Evolutionary conservation across 805 yeast genomes (phyloP).

Genomic region (Huiozyma naganishii): DNA sequence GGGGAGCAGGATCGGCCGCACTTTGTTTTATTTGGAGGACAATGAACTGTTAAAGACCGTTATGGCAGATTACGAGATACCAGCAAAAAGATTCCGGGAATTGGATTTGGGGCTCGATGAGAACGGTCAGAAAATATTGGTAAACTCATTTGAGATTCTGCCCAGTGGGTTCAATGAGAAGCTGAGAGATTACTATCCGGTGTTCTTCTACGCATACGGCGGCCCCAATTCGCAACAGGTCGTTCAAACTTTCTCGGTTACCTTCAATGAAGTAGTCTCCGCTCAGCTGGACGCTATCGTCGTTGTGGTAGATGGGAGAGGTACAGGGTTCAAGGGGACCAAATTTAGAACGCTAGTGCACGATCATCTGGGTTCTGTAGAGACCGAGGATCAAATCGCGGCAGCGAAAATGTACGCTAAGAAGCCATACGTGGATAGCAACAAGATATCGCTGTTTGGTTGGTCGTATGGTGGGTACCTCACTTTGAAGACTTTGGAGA

Average conservation of each 20-base stretch:
- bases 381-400: conserved; percentile 74
- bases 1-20: conserved; percentile 19
- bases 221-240: conserved; percentile 94
- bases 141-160: conserved; percentile 63
- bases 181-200: conserved; percentile 53
- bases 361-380: conserved; percentile 71
- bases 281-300: conserved; percentile 74
- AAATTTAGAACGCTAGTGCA: conserved; percentile 70
- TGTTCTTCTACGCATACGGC: conserved; percentile 83
- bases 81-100: conserved; percentile 42
- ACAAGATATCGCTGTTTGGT: conserved; percentile 83
- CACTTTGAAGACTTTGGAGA: conserved; percentile 81
- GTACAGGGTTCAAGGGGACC: conserved; percentile 85
- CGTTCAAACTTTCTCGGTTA: conserved; percentile 43
- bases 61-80: conserved; percentile 42
- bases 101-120: conserved; percentile 43
- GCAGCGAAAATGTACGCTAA: conserved; percentile 68
- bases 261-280: conserved; percentile 67
- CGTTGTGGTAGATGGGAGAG: conserved; percentile 93
- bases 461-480: conserved; percentile 97
- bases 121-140: conserved; percentile 35
- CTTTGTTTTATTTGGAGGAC: conserved; percentile 29
- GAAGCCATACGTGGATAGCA: conserved; percentile 53
- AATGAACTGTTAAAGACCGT: conserved; percentile 31
- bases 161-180: conserved; percentile 61